Base-by-base conservation (phyloP, 2,329 filamentous ascomycete species). In the Acephala macrosclerotiorum region DNA sequence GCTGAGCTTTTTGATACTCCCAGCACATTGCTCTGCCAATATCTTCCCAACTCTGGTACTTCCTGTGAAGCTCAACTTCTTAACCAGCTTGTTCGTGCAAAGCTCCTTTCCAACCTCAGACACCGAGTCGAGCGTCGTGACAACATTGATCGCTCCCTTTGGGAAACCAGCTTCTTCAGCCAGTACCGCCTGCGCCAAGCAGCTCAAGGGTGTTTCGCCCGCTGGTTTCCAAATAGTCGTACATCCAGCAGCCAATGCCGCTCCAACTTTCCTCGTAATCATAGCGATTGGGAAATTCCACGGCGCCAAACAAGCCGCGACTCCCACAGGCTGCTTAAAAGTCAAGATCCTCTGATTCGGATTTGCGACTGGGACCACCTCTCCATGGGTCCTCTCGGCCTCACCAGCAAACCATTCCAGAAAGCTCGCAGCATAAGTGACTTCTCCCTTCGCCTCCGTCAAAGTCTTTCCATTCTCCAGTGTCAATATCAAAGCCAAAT, bases 181-280 rank as follows among this genome's bases (percentile, higher is more conserved):
- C 70, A 97, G 85, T 79, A 91, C 89, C 80, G 91, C 88, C 75
- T 96, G 81, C 33, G 94, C 87, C 75, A 90, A 89, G 61, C 93
- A 92, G 18, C 89, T 89, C 68, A 89, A 82, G 18, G 93, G 89
- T 0, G 93, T 85, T 65, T 87, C 87, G 80, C 97, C 94, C n/a
- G 92, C 94, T 4, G 95, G 94, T 84, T 98, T 97, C 72, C 97
- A 77, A 25, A 97, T 83, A 36, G 91, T 91, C 3, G 94, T 94
- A 78, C 95, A 97, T 62, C 95, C 95, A 3, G 93, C 94, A 42
- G 92, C 89, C 72, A 98, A 95, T 1, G 87, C 87, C 0, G 87
- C 79, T 1, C 77, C 79, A 9, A 80, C 77, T 66, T 84, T 84
- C 20, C 82, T 74, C 25, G 82, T 76, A 8, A 83, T 77, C 77